A percentile compares a stretch with the other conserved stretches of the same genome.
Conservation (phyloP, 2,329 filamentous ascomycete species). For the Colletotrichum aenigma region DNA sequence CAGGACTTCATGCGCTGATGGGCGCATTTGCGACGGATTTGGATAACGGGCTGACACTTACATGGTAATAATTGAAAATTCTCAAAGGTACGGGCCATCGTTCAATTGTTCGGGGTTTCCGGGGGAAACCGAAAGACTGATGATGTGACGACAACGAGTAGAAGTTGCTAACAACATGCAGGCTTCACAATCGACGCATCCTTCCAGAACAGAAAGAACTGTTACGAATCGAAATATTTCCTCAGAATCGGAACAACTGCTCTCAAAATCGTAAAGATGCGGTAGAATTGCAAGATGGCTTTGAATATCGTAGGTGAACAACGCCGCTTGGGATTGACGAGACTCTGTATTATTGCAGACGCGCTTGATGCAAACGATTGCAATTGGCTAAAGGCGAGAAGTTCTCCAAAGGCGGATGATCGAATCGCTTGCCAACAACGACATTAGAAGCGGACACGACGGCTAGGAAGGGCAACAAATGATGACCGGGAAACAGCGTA, state of each 20-base stretch:
- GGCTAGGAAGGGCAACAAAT: not conserved
- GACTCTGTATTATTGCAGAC: too few relatives aligned
- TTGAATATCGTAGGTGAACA: not conserved
- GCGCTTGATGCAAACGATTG: too few relatives aligned
- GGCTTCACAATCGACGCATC: not conserved
- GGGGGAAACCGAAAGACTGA: rapidly evolving
- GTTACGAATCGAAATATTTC: rapidly evolving
- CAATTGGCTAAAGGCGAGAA: too few relatives aligned
- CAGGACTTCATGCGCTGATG: not conserved
- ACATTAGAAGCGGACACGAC: rapidly evolving
- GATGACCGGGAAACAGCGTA: not conserved
- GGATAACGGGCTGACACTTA: not conserved
- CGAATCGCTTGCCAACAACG: not conserved
- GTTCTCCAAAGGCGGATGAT: too few relatives aligned
- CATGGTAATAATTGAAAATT: not conserved
- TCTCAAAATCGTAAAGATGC: not conserved
- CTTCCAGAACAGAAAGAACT: not conserved
- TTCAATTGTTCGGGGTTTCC: not conserved
- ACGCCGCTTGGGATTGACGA: too few relatives aligned
- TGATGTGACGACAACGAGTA: not conserved
- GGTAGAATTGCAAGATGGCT: rapidly evolving
- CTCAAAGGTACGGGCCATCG: not conserved
- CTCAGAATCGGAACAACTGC: not conserved
- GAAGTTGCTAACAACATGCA: not conserved
- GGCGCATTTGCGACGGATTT: not conserved